Percentiles rank a stretch among this genome's conserved stretches.
Conservation (phyloP, 2,329 filamentous ascomycete genomes). For the Pyrenophora graminea region DNA sequence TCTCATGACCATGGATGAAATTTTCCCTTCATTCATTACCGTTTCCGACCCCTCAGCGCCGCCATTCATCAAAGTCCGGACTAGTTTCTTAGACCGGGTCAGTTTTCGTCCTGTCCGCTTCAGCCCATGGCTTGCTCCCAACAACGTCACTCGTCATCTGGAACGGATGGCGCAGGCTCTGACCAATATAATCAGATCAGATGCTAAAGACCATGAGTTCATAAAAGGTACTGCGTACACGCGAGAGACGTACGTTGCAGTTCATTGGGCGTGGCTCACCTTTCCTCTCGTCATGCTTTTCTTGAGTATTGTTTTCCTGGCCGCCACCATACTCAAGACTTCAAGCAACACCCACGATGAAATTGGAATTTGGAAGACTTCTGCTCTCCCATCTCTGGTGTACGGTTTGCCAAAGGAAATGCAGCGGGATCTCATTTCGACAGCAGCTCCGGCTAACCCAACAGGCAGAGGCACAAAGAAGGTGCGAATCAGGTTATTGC, state of each 20-base stretch:
- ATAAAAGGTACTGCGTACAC: constrained; percentile 7
- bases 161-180: constrained; percentile 24
- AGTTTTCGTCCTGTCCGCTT: constrained; percentile 3
- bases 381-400: constrained; percentile 28
- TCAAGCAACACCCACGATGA: constrained; percentile 8
- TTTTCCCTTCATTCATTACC: constrained; percentile 16
- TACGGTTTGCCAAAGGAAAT: constrained; percentile 24
- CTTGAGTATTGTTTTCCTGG: constrained; percentile 27
- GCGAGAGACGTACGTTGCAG: constrained; percentile 11
- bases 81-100: neutral
- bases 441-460: neutral
- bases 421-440: neutral
- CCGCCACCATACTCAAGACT: constrained; percentile 32
- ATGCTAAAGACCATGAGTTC: constrained; percentile 11
- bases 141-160: constrained; percentile 28
- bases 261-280: constrained; percentile 38
- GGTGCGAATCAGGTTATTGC: constrained; percentile 17
- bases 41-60: neutral
- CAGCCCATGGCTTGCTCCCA: constrained; percentile 25
- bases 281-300: constrained; percentile 32
- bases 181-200: constrained; percentile 16
- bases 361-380: constrained; percentile 36
- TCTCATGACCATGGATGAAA: constrained; percentile 6
- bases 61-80: constrained; percentile 3
- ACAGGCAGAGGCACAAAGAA: neutral